Conservation (phyloP, 768 basidiomycete species). For the Asterophora parasitica region DNA sequence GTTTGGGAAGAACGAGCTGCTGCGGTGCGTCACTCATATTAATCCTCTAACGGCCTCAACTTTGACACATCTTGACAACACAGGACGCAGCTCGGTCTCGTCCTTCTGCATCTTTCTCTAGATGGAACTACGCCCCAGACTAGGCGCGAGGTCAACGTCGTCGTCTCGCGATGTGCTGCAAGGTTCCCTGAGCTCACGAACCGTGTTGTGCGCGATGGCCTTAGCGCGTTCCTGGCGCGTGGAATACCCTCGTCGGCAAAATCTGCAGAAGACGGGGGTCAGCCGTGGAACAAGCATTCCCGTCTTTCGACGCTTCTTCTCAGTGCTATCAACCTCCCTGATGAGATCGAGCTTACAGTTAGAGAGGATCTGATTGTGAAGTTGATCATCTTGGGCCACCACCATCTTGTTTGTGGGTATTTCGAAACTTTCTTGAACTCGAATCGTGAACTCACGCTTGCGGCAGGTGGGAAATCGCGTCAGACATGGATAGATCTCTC, state of each 20-base stretch:
- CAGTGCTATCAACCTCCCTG: conserved; percentile 43
- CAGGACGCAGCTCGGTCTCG: conserved; percentile 60
- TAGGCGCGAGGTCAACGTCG: conserved; percentile 41
- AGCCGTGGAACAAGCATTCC: conserved; percentile 43
- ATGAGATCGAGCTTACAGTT: conserved; percentile 33
- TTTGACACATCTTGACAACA: background rate
- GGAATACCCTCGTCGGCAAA: conserved; percentile 21
- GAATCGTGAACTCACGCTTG: too few species aligned
- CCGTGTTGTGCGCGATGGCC: conserved; percentile 53
- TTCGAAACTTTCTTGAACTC: background rate
- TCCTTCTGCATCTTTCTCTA: conserved; percentile 65
- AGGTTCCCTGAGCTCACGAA: conserved; percentile 45
- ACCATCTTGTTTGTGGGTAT: conserved; percentile 56
- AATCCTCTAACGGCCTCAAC: background rate
- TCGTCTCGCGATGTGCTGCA: conserved; percentile 35
- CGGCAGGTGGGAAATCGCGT: conserved; percentile 42
- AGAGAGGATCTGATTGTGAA: conserved; percentile 48
- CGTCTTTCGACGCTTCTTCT: conserved; percentile 51
- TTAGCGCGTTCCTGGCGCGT: conserved; percentile 43
- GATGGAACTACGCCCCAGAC: conserved; percentile 52
- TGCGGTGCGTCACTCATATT: conserved; percentile 41
- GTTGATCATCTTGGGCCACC: conserved; percentile 68
- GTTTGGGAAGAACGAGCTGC: conserved; percentile 43
- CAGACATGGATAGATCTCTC: conserved; percentile 83
- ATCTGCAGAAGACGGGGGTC: conserved; percentile 26